A percentile compares a stretch with the other conserved stretches of the same genome.
phyloP scores from a whole-genome alignment of 1,284 basidiomycete species.

The Entoloma clypeatum region DNA sequence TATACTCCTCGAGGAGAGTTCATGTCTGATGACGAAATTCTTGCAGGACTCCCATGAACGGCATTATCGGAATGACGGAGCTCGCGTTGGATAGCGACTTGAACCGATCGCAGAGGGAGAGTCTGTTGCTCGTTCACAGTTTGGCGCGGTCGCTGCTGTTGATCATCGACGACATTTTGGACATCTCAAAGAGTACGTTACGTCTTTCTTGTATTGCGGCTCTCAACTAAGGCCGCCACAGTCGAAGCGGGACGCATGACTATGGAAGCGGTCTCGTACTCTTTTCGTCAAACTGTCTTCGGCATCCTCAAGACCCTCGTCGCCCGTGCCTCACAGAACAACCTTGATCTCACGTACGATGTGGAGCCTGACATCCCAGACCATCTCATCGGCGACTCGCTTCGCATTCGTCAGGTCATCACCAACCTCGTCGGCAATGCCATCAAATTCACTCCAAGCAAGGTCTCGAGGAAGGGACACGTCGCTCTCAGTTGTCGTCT shows the following conservation, averaged over 20 bases:
- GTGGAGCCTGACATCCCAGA: constrained; percentile 96
- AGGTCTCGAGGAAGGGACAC: constrained; percentile 77
- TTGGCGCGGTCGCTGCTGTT: constrained; percentile 89
- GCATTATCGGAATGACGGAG: constrained; percentile 99
- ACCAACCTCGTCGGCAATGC: constrained; percentile 95
- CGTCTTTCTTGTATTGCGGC: constrained; percentile 8
- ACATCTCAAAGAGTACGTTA: constrained; percentile 91
- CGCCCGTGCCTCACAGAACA: constrained; percentile 96
- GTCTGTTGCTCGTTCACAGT: constrained; percentile 91
- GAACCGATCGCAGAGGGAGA: constrained; percentile 87
- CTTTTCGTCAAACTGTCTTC: constrained; percentile 95
- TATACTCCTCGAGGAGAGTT: constrained; percentile 27
- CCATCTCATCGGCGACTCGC: constrained; percentile 94
- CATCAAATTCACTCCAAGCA: constrained; percentile 91
- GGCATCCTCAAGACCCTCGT: constrained; percentile 98
- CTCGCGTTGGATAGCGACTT: constrained; percentile 98
- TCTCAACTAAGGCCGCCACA: constrained; percentile 28
- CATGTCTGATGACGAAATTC: constrained; percentile 16
- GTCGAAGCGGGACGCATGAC: constrained; percentile 99
- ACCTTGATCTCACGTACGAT: constrained; percentile 95
- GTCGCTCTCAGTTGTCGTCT: constrained; percentile 88
- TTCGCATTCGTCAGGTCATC: constrained; percentile 90
- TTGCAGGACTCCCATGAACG: constrained; percentile 92
- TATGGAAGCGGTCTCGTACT: constrained; percentile 98
- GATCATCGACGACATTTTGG: constrained; percentile 97